Base-by-base conservation (phyloP, 2,329 filamentous ascomycete genomes). In the Fusarium sp. region DNA sequence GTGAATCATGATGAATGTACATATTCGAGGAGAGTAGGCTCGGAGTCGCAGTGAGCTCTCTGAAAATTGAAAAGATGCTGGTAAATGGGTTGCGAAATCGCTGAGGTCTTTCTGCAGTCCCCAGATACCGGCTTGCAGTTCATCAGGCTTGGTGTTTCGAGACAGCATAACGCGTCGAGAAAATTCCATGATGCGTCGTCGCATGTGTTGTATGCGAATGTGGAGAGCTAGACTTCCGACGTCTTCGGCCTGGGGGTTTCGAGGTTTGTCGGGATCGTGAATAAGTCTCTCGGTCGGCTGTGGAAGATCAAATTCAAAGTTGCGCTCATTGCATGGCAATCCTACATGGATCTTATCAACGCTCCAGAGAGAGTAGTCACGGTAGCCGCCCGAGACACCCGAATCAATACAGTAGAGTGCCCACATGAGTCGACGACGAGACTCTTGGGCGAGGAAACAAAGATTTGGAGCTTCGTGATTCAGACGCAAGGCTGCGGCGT, bases 1-100 rank as follows among this genome's bases (percentile, higher is more conserved):
- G 70, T 90, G 88, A 15, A 89, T 89, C 87, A 89, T 89, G 74
- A 89, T 81, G 65, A 88, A 90, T 45, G 88, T 86, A 67, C 87
- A 88, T 10, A 90, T 83, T 7, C 88, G 82, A 5, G 87, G 86
- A 2, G 88, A 90, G 72, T 89, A 90, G 6, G 87, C 86, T 11
- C 88, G 85, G 30, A 90, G 80, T 20, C 87, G 84, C 8, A 89
- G 80, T 35, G 89, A 89, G 68, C 83, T 86, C 68, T 89, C 87
- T 16, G 87, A 89, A 77, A 88, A 90, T 51, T 86, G 86, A 72
- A 90, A 90, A 15, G 87, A 89, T 0, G 85, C 81, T 3, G 88
- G 88, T 10, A 90, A 78, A 30, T 87, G 82, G 26, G 85, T 83
- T 50, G 87, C 87, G 67, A 90, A 90, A 18, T 85, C 84, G 20